Evolutionary conservation across 108 stramenopile species (phyloP), one percentile per base, ranked within the genome.

Genomic region (Cyclotella cryptica): DNA sequence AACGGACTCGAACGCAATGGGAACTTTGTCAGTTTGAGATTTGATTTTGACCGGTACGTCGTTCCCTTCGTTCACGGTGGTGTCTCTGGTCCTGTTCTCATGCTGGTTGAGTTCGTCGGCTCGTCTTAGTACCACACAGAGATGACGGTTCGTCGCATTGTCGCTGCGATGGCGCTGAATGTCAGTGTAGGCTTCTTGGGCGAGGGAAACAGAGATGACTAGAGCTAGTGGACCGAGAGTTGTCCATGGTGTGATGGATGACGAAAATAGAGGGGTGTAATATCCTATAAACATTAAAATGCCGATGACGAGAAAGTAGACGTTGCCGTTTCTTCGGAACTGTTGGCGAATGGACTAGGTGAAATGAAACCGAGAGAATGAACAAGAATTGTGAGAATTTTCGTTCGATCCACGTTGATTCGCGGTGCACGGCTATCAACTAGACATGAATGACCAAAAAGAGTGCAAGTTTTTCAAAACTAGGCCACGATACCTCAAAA

Each of bases 281-380:
- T 79, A 87, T 26, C 99, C 99, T 11, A 98, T 24, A 41, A 94
- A 82, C 98, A 98, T 98, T 63, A 99, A 88, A 49, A 88, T 46
- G 14, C 95, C 93, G 22, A 99, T 95, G 69, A 92, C 79, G 13
- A 99, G 75, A 85, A 99, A 99, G 77, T 99, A 99, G 70, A 98
- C 59, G 78, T 99, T 99, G 21, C 97, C 98, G 69, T 92, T 89
- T 27, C 91, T 77, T 15, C 92, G 91, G 74, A 96, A 96, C 75
- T 96, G 95, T 46, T 92, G 87, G 17, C 79, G 51, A 53, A 92
- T 78, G 30, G 93, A 89, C 92, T 96, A 58, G 30, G 22, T 45
- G 39, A 42, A 7, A 24, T 14, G 43, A 21, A 42, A 13, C 12
- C 10, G 10, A 18, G 45, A 39, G 5, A 3, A 28, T 7, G 15